Evolutionary conservation across 2,329 filamentous ascomycete species (phyloP), one percentile per base, ranked within the genome.

Genomic region (Epichloe hybrida): DNA sequence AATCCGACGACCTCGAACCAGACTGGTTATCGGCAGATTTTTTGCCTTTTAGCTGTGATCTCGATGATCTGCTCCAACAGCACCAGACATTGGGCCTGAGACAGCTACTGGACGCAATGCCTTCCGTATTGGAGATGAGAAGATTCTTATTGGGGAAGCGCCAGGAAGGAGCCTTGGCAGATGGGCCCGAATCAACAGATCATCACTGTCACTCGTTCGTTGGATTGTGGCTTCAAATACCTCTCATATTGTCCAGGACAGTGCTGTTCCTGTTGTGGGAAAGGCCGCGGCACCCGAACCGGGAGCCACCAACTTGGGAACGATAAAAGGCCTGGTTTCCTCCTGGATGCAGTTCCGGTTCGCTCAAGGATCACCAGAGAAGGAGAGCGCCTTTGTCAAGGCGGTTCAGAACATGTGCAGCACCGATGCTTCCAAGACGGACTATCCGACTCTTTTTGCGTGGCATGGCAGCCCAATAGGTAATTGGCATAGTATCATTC

Each of bases 201-300:
- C 85, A 6, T 78, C 83, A 0, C 66, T 87, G 3, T 77, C 80
- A 20, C 66, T 95, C 0, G 69, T 96, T 20, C 77, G 86, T 48
- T 96, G 90, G 90, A 86, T 95, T 54, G 79, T 96, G 52, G 86
- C 89, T 0, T 95, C 89, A 0, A 95, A 95, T 59, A 76, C 88
- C 44, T 91, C 90, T 0, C 90, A 84, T 58, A 93, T 96, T 53
- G 74, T 91, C 44, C 82, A 91, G 57, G 82, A 93, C 21, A 37
- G 46, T 34, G 11, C 47, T 37, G 51, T 52, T 8, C 41, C 47
- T 43, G 36, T 27, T 20, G 9, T 27, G 41, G 12, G 9, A 48
- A 23, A 9, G n/a, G 12, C 13, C 2, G 20, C 34, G 21, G 15
- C 12, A 5, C 6, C 8, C 35, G 4, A n/a, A 11, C 3, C 20